Evolutionary conservation across 805 yeast genomes (phyloP).

Genomic region (Ogataea salicorniae): DNA sequence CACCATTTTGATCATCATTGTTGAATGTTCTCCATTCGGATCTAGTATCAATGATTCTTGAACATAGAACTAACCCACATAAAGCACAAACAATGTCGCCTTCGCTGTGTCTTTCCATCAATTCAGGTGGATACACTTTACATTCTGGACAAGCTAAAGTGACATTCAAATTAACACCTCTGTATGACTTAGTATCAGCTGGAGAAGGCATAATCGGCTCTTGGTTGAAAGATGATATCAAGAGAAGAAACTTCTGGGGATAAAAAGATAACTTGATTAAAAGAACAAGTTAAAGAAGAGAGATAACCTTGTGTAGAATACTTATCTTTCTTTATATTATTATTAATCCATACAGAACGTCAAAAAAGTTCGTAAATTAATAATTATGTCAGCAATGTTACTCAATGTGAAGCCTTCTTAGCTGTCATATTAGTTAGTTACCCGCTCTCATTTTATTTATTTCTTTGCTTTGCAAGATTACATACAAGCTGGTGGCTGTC

Average conservation of each 20-base stretch:
- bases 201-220: conserved; percentile 17
- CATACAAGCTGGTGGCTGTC: no score
- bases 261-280: no score
- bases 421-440: no score
- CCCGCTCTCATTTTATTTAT: no score
- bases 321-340: no score
- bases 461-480: no score
- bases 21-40: conserved; percentile 99
- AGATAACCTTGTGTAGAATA: no score
- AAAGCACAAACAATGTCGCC: conserved; percentile 98
- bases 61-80: conserved; percentile 91
- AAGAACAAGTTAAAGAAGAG: no score
- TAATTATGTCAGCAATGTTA: no score
- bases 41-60: conserved; percentile 87
- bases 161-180: conserved; percentile 81
- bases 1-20: conserved; percentile 96
- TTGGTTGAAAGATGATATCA: background rate
- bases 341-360: no score
- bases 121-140: conserved; percentile 90
- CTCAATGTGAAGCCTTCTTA: no score
- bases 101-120: conserved; percentile 91
- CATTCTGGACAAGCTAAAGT: conserved; percentile 94
- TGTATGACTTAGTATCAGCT: conserved; percentile 24
- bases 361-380: no score
- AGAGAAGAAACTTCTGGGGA: background rate